Conservation (phyloP, 345 rosid species). For the Populus tremula region DNA sequence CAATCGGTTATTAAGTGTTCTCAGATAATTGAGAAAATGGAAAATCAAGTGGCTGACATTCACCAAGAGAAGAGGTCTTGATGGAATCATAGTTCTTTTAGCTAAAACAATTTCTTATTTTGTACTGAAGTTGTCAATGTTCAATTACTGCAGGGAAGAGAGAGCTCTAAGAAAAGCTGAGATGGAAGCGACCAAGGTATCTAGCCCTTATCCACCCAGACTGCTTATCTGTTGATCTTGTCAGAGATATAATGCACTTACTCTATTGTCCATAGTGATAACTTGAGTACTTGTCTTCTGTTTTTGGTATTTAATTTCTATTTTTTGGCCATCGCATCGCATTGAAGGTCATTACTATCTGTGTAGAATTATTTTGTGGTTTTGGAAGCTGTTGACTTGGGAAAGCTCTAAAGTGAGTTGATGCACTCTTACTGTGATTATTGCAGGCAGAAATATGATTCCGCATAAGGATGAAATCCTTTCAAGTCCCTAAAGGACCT, state of each 20-base stretch:
- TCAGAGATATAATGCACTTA: conserved; percentile 1
- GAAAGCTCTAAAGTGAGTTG: not conserved
- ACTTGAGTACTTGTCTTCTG: not conserved
- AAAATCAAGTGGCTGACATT: conserved; percentile 66
- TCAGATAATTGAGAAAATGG: conserved; percentile 82
- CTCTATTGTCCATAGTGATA: not conserved
- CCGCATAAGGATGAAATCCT: conserved; percentile 77
- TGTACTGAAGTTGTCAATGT: conserved; percentile 18
- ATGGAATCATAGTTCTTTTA: conserved; percentile 1
- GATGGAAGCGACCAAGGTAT: conserved; percentile 91
- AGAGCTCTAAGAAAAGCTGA: conserved; percentile 87
- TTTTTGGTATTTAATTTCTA: not conserved
- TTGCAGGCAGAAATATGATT: conserved; percentile 91
- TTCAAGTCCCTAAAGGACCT: conserved; percentile 85
- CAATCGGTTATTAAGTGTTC: conserved; percentile 88
- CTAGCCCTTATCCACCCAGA: not conserved
- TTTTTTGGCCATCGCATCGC: not conserved
- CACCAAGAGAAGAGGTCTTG: conserved; percentile 78
- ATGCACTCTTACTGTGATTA: conserved; percentile 10
- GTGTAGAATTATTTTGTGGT: not conserved
- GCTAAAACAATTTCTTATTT: not conserved
- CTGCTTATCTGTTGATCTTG: conserved; percentile 1
- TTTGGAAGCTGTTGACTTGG: not conserved
- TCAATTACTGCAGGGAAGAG: conserved; percentile 67
- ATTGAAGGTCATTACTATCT: not conserved